phyloP scores from a whole-genome alignment of 2,329 filamentous ascomycete species.

The Cytospora schulzeri region DNA sequence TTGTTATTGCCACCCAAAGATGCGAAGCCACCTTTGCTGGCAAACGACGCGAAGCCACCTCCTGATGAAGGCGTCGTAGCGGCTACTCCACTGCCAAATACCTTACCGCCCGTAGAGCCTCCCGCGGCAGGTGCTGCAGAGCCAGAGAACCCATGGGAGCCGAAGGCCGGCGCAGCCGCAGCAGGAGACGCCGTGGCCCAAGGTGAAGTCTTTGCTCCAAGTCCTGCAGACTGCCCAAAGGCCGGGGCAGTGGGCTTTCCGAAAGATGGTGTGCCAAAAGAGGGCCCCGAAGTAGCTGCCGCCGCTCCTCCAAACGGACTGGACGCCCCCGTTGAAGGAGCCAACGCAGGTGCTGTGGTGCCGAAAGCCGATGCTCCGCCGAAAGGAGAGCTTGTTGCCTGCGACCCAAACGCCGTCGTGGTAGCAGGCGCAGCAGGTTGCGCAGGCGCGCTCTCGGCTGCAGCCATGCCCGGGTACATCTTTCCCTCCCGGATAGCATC shows the following conservation, averaged over 20 bases:
- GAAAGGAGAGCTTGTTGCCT: conserved; percentile 27
- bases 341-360: conserved; percentile 36
- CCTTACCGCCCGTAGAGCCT: conserved; percentile 35
- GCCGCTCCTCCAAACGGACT: conserved; percentile 44
- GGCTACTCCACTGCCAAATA: conserved; percentile 42
- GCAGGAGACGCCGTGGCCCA: conserved; percentile 50
- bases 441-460: conserved; percentile 43
- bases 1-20: conserved; percentile 44
- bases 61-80: conserved; percentile 32
- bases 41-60: conserved; percentile 58
- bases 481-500: conserved; percentile 77
- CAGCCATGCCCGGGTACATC: conserved; percentile 71
- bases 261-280: conserved; percentile 43
- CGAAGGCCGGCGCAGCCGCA: conserved; percentile 51
- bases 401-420: conserved; percentile 37
- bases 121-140: conserved; percentile 40
- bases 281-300: conserved; percentile 22
- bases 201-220: conserved; percentile 54
- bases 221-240: conserved; percentile 53
- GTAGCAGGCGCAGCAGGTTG: conserved; percentile 40
- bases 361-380: conserved; percentile 48
- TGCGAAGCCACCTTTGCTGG: conserved; percentile 57
- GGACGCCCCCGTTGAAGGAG: conserved; percentile 37
- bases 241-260: conserved; percentile 40
- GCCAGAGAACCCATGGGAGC: conserved; percentile 53